Percentiles rank a stretch among this genome's conserved stretches.
Conservation (phyloP, 345 rosid genomes). For the Eucalyptus guilfoylei region DNA sequence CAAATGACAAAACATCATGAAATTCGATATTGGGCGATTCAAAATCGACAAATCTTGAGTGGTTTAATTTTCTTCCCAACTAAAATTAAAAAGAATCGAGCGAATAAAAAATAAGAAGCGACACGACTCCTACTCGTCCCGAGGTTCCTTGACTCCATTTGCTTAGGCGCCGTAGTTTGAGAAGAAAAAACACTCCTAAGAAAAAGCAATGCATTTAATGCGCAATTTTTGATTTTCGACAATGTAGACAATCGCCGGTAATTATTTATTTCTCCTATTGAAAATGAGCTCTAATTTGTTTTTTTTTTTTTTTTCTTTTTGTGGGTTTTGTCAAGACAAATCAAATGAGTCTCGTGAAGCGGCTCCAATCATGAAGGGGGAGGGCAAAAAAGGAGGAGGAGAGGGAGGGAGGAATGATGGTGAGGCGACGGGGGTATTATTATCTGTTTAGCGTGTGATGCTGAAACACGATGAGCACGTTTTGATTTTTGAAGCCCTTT, state of each 20-base stretch:
- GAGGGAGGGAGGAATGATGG: not conserved
- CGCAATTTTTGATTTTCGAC: not conserved
- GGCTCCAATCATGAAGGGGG: not conserved
- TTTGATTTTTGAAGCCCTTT: not conserved
- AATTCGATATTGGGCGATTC: not conserved
- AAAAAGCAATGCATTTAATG: not conserved
- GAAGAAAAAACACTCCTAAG: not conserved
- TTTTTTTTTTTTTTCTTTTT: not conserved
- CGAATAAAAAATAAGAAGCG: not conserved
- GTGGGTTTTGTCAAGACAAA: not conserved
- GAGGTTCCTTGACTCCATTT: not conserved
- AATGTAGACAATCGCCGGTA: not conserved
- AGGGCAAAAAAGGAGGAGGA: not conserved
- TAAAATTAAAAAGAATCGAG: not conserved
- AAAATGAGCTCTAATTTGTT: not conserved
- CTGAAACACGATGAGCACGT: not conserved
- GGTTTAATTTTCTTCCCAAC: not conserved
- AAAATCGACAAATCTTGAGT: not conserved
- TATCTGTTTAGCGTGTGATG: not conserved
- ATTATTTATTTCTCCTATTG: not conserved
- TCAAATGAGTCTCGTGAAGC: not conserved
- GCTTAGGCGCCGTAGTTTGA: not conserved
- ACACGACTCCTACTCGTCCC: not conserved
- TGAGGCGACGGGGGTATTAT: not conserved
- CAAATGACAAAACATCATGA: not conserved